A percentile compares a stretch with the other conserved stretches of the same genome.
Conservation (phyloP, 2,329 filamentous ascomycete species). For the Colletotrichum sp. region DNA sequence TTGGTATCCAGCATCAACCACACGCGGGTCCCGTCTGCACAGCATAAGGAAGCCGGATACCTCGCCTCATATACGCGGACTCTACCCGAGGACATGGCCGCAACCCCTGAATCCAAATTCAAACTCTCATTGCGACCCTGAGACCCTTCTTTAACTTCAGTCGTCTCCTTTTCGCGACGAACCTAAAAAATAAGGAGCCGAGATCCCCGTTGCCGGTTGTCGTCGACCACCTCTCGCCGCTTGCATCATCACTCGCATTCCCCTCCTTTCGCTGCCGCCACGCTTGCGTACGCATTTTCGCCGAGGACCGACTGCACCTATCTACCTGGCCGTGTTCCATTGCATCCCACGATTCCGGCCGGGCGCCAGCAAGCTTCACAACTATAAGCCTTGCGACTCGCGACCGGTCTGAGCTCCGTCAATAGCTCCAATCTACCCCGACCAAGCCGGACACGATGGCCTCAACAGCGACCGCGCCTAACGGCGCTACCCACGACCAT, state of each 20-base stretch:
- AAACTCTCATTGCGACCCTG: conserved; percentile 10
- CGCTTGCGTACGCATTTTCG: not conserved
- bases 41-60: not conserved
- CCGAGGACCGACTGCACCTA: not conserved
- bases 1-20: not conserved
- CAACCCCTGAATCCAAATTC: conserved; percentile 5
- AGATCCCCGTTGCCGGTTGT: not conserved
- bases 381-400: not conserved
- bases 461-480: conserved; percentile 10
- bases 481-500: conserved; percentile 37
- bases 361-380: not conserved
- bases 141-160: not conserved
- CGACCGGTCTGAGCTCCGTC: not conserved
- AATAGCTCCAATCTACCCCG: not conserved
- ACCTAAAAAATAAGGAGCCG: not conserved
- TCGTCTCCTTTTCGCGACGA: not conserved
- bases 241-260: not conserved
- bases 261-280: not conserved
- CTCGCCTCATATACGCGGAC: conserved; percentile 7
- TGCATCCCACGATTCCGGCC: not conserved
- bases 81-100: conserved; percentile 11
- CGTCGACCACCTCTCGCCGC: not conserved
- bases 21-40: not conserved
- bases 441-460: not conserved
- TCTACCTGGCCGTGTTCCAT: not conserved